Conservation (phyloP, 2,329 filamentous ascomycete species). For the Gnomoniopsis smithogilvyi region DNA sequence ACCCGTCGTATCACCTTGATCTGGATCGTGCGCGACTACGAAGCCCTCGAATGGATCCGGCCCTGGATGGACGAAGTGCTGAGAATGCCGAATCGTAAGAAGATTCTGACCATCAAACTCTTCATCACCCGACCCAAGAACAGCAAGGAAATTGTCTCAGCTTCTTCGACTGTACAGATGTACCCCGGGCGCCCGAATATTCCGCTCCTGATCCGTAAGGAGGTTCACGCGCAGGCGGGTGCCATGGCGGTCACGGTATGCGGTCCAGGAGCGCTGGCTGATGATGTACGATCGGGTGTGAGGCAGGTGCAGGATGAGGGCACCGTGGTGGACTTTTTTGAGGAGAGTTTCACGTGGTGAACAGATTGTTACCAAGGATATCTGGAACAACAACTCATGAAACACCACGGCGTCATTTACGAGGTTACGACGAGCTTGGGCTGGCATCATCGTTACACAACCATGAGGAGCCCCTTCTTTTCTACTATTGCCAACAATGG, state of each 20-base stretch:
- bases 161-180: constrained; percentile 82
- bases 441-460: not conserved
- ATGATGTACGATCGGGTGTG: constrained; percentile 70
- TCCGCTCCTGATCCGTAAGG: constrained; percentile 72
- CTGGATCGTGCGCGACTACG: constrained; percentile 88
- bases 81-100: constrained; percentile 73
- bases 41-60: constrained; percentile 89
- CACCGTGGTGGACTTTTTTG: constrained; percentile 68
- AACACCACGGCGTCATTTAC: constrained; percentile 15
- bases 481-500: not conserved
- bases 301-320: constrained; percentile 57
- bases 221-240: constrained; percentile 77
- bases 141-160: constrained; percentile 75
- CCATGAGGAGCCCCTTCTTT: not conserved
- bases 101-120: constrained; percentile 80
- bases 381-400: constrained; percentile 7
- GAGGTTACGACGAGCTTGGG: constrained; percentile 5
- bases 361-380: not conserved
- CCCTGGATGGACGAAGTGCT: constrained; percentile 78
- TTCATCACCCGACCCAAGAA: constrained; percentile 88
- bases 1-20: constrained; percentile 79
- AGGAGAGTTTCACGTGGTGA: constrained; percentile 73
- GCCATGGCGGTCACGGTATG: constrained; percentile 86
- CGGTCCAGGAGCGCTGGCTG: constrained; percentile 70
- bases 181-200: constrained; percentile 86